These are phyloP conservation scores for Lachnellula suecica DNA, from an alignment of 2,329 filamentous ascomycete genomes.

Conservation along the genomic window DNA sequence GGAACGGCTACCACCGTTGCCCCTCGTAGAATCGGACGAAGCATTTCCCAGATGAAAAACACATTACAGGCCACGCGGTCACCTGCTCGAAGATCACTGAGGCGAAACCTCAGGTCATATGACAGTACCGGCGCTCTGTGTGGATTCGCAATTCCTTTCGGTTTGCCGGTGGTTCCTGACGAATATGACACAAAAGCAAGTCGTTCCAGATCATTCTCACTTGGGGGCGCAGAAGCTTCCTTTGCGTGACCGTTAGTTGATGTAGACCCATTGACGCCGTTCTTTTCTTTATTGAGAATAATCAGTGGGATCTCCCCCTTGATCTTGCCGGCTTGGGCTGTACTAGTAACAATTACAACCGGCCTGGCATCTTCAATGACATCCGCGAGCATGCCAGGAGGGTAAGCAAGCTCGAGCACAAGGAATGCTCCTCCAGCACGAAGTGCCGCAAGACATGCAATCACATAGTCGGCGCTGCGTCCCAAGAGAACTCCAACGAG, in stretches of 20 bases:
- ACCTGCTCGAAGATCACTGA: constrained; percentile 68
- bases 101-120: constrained; percentile 68
- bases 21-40: constrained; percentile 73
- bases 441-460: constrained; percentile 75
- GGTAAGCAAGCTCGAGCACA: constrained; percentile 78
- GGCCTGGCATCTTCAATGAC: constrained; percentile 76
- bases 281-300: constrained; percentile 53
- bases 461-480: constrained; percentile 75
- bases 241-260: constrained; percentile 34
- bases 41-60: constrained; percentile 84
- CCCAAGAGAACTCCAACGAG: constrained; percentile 75
- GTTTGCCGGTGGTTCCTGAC: constrained; percentile 77
- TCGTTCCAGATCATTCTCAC: constrained; percentile 68
- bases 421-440: constrained; percentile 78
- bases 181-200: constrained; percentile 84
- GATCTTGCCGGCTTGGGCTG: constrained; percentile 63
- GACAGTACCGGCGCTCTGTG: constrained; percentile 73
- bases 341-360: constrained; percentile 67
- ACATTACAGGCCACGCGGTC: constrained; percentile 86
- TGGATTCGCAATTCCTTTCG: constrained; percentile 82
- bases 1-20: constrained; percentile 75
- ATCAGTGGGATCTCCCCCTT: constrained; percentile 63
- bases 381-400: constrained; percentile 69
- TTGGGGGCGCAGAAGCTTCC: constrained; percentile 50
- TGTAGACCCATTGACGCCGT: constrained; percentile 14